Evolutionary conservation across 2,329 filamentous ascomycete genomes (phyloP), one percentile per base, ranked within the genome.

Genomic region (Fusarium liriodendri): DNA sequence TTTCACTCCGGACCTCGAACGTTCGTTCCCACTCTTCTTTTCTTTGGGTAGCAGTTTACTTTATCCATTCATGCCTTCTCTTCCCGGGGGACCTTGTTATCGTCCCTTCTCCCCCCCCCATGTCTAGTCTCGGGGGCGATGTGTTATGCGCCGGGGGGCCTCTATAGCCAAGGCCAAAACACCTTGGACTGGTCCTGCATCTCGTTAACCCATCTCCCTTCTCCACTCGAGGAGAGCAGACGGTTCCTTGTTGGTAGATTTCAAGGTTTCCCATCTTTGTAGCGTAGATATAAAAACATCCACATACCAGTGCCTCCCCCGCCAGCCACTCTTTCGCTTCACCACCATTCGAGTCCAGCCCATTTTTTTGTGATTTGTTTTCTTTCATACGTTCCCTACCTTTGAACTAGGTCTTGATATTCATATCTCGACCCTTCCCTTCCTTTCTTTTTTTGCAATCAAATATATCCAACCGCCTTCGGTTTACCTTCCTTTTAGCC

Each of bases 271-370:
- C 59, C 61, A 63, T 61, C 66, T 52, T 32, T 54, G 58, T 33
- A 73, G 63, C 52, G 60, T 70, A 70, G 72, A 73, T 75, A 75
- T 75, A 75, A 62, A 70, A 66, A 35, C 66, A 66, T 60, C 62
- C 69, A 62, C 59, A 59, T 73, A 55, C 58, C 58, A 62, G 27
- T 52, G 55, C 40, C 29, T n/a, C 69, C 62, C 72, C 69, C 22
- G 22, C 45, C 45, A 50, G 70, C 72, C 62, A 50, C 29, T 6
- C 27, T 18, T 32, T 52, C 35, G 47, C 52, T 45, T 42, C 47
- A 22, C 40, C 25, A 52, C 50, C 22, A 63, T 27, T 25, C n/a
- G 52, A 57, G 70, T 70, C 69, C 69, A 66, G 69, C 60, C 54
- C 71, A 32, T 69, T 74, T 54, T 52, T 54, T 32, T 20, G 27